phyloP scores from a whole-genome alignment of 345 rosid genomes.

The Lepidium africanum region DNA sequence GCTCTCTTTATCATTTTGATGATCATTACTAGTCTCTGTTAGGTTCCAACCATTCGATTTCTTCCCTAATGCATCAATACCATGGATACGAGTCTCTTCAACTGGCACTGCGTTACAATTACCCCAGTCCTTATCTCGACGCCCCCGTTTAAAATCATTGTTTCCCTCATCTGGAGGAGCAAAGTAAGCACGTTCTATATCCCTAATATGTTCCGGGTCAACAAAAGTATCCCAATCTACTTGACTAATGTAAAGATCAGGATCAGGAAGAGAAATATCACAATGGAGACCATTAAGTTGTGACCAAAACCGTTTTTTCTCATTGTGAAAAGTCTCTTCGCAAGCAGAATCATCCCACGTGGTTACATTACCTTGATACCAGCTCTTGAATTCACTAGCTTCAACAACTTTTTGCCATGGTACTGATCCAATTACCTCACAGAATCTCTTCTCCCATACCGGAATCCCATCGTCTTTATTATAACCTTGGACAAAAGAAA shows the following conservation, averaged over 20 bases:
- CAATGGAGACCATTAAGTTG: constrained; percentile 41
- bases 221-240: constrained; percentile 61
- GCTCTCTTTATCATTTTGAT: constrained; percentile 17
- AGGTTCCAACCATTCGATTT: constrained; percentile 24
- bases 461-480: constrained; percentile 48
- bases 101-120: constrained; percentile 10
- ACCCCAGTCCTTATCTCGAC: constrained; percentile 13
- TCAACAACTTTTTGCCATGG: constrained; percentile 67
- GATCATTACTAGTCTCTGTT: constrained; percentile 15
- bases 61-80: not conserved
- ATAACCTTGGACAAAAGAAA: constrained; percentile 16
- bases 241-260: constrained; percentile 48
- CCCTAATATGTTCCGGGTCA: constrained; percentile 58
- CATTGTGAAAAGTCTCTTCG: constrained; percentile 65
- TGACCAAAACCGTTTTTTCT: constrained; percentile 70
- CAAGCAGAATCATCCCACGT: constrained; percentile 81
- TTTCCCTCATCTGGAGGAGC: constrained; percentile 37
- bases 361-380: constrained; percentile 38
- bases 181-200: constrained; percentile 49
- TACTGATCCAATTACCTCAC: constrained; percentile 52
- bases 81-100: constrained; percentile 23
- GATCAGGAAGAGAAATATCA: constrained; percentile 56
- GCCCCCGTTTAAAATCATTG: constrained; percentile 23
- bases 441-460: constrained; percentile 70
- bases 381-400: constrained; percentile 35